Base-by-base conservation (phyloP, 129 eudicot genomes). In the Solidago caesia region DNA sequence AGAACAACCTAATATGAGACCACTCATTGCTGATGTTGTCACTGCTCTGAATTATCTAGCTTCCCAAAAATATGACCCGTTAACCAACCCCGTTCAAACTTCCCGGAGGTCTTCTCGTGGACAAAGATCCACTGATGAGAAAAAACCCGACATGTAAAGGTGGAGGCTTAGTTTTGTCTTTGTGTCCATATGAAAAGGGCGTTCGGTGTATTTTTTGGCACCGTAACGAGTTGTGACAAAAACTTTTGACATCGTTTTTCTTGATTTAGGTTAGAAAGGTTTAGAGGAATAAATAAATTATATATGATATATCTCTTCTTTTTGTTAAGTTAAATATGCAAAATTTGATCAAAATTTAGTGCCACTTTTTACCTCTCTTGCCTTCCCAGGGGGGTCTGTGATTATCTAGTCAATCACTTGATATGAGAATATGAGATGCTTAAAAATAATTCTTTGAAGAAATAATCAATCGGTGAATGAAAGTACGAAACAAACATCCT, bases 11-110 rank as follows among this genome's bases (percentile, higher is more conserved):
- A 87, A 80, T 69, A 84, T 92, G 92, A 82, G 96, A 47, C 98
- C 98, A 8, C 86, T 92, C 5, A 89, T 92, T 48, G 96, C 98
- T 29, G 98, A 92, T 67, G 95, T 92, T 11, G 98, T 89, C 7
- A 92, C 98, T 1, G 98, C 98, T 69, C 87, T 92, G 29, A 82
- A 88, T 41, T 92, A 92, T 75, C 96, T 92, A 65, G 98, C 98
- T 72, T 87, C 94, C 15, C 98, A 92, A 74, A 92, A 83, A 51
- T 89, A 83, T 42, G 83, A 79, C 11, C 96, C 89, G 1, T 73
- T 47, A 73, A 58, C 53, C 67, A 67, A 59, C 67, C 79, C 79
- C 16, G 78, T 47, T 49, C 81, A 70, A 70, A 44, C 47, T 16
- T 73, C 83, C 8, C 58, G 75, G 73, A 79, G 83, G 70, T 51